A percentile compares a stretch with the other conserved stretches of the same genome.
Conservation (phyloP, 129 eudicot species). For the Flaveria robusta region DNA sequence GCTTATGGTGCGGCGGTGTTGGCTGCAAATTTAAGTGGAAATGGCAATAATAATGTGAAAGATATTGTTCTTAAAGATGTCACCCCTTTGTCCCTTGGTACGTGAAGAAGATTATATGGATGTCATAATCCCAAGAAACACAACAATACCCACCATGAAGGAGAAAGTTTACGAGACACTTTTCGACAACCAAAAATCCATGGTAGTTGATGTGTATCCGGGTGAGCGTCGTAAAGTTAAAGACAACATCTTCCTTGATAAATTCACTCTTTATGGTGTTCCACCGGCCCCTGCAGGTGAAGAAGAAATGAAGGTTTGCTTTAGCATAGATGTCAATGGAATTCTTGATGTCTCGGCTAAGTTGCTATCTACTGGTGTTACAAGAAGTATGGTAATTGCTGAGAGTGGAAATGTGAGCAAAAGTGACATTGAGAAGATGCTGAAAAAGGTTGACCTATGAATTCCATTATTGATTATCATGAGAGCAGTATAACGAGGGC, state of each 20-base stretch:
- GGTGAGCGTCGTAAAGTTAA: neutral
- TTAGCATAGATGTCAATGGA: neutral
- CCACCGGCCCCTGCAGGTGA: neutral
- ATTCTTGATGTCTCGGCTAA: neutral
- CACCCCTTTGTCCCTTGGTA: neutral
- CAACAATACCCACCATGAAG: neutral
- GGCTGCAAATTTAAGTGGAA: neutral
- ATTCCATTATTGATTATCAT: too few relatives aligned
- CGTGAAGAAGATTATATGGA: neutral
- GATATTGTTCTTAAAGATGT: neutral
- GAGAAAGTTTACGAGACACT: neutral
- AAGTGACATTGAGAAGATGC: too few relatives aligned
- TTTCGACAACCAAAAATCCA: neutral
- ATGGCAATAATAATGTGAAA: neutral
- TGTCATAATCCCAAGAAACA: neutral
- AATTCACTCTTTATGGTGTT: neutral
- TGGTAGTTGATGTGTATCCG: neutral
- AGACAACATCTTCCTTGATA: neutral
- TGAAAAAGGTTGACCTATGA: too few relatives aligned
- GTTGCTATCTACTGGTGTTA: too few relatives aligned
- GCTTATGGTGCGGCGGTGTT: neutral
- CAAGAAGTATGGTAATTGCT: too few relatives aligned
- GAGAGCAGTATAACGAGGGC: too few relatives aligned
- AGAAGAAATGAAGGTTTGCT: neutral
- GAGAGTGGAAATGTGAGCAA: too few relatives aligned